Evolutionary conservation across 495 filamentous ascomycete genomes (phyloP), one percentile per base, ranked within the genome.

Genomic region (Penicillium coffeae): DNA sequence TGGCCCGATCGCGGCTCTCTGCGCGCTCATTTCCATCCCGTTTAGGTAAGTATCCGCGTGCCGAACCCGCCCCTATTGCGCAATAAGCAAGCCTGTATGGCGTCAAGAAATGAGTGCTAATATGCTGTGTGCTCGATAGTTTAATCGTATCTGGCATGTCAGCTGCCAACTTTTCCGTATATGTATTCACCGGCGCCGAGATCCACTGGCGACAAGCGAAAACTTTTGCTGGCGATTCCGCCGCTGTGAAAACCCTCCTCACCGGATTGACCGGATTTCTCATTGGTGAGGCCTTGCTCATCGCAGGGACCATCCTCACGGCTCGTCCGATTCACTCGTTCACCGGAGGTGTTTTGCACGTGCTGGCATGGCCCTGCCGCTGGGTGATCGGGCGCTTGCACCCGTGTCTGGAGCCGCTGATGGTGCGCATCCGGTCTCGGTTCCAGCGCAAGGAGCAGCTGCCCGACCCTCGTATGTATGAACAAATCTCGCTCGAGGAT

Each of bases 181-280:
- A 68, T 39, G 38, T 69, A 33, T 60, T 64, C 6, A 67, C 63
- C 21, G 69, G 69, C 2, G 64, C 69, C 33, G 69, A 72, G 42
- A 70, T 72, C 21, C 68, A 72, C 56, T 72, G 69, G 69, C 54
- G 58, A 46, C 67, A 70, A 38, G 67, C 66, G 35, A 62, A 58
- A 32, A 55, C 58, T 42, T 68, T 69, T 46, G 61, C 63, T 34
- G 57, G 53, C 18, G 65, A 70, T 50, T 62, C 65, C 8, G 67
- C 69, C 19, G 67, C 65, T 14, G 58, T 69, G 4, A 59, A 60
- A 14, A 70, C 68, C 10, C 50, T 72, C 0, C 55, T 72, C 14
- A 62, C 69, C 10, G 69, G 69, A 0, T 42, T 72, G 45, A 67
- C 66, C 12, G 64, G 67, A 3, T 69, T 69, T 40, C 42, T 72